A percentile compares a stretch with the other conserved stretches of the same genome.
These are phyloP conservation scores for Penicillium brasilianum DNA, from an alignment of 2,329 filamentous ascomycete genomes.

Conservation along the genomic window DNA sequence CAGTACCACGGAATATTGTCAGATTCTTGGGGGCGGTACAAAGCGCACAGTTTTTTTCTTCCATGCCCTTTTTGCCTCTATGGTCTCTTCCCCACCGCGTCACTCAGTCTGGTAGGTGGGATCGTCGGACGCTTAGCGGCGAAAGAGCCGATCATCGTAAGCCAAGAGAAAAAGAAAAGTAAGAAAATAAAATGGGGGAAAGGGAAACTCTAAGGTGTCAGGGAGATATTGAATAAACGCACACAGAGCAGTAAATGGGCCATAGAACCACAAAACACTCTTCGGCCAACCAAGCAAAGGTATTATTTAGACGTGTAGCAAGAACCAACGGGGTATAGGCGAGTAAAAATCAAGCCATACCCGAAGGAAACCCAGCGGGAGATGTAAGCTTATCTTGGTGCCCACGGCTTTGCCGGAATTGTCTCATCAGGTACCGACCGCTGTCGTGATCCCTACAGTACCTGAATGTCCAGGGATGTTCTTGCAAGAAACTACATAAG, in stretches of 20 bases:
- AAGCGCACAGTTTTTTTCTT: constrained; percentile 23
- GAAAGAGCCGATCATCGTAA: constrained; percentile 29
- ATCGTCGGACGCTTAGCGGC: constrained; percentile 18
- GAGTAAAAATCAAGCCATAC: constrained; percentile 16
- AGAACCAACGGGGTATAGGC: constrained; percentile 24
- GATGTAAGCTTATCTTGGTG: constrained; percentile 17
- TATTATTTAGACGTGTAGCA: constrained; percentile 10
- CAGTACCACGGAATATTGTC: neutral
- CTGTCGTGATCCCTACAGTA: neutral
- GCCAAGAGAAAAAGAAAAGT: constrained; percentile 22
- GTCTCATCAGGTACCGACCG: constrained; percentile 4
- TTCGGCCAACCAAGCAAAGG: constrained; percentile 4
- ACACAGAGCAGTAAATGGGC: constrained; percentile 7
- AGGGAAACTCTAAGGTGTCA: neutral
- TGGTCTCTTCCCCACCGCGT: constrained; percentile 24
- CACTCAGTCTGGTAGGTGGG: constrained; percentile 15
- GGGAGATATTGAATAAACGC: neutral
- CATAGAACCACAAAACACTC: constrained; percentile 17
- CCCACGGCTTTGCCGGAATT: neutral
- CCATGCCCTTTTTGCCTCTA: constrained; percentile 15
- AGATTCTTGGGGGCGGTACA: constrained; percentile 14
- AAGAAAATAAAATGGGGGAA: constrained; percentile 8
- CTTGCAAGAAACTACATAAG: neutral
- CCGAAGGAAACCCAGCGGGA: neutral
- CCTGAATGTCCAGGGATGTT: neutral